These are phyloP conservation scores for Colletotrichum neosansevieriae DNA, from an alignment of 2,329 filamentous ascomycete species.

Conservation along the genomic window DNA sequence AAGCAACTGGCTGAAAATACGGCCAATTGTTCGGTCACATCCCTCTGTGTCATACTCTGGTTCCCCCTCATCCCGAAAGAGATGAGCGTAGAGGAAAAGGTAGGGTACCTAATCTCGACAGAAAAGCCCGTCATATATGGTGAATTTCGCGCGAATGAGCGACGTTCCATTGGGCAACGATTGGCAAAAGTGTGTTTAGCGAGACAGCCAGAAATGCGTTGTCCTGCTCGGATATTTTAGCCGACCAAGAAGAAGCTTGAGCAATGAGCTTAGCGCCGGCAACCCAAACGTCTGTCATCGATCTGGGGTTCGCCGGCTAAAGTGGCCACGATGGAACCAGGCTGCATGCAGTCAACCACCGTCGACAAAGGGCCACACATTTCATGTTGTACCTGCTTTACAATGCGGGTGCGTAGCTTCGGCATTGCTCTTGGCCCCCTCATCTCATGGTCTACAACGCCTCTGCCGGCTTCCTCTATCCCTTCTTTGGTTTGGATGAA, in stretches of 20 bases:
- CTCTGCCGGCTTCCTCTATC: too few species aligned
- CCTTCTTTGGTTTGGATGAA: too few species aligned
- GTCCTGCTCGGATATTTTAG: slow-evolving; percentile 9
- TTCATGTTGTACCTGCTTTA: background rate
- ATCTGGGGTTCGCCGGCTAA: slow-evolving; percentile 29
- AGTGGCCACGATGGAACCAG: background rate
- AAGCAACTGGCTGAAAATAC: background rate
- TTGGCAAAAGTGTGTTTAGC: background rate
- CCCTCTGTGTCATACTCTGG: background rate
- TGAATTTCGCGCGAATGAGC: background rate
- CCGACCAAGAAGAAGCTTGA: slow-evolving; percentile 16
- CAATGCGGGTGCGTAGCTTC: background rate
- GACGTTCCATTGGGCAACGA: background rate
- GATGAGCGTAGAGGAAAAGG: background rate
- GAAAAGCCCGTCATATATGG: background rate
- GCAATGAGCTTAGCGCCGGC: slow-evolving; percentile 14
- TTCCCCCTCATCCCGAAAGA: background rate
- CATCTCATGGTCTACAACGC: background rate
- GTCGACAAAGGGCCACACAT: too few species aligned
- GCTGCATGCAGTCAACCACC: background rate
- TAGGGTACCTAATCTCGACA: background rate
- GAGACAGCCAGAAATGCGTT: slow-evolving; percentile 1
- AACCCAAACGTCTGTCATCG: background rate
- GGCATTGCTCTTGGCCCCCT: background rate
- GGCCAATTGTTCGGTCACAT: background rate